Evolutionary conservation across 2,329 filamentous ascomycete species (phyloP), one percentile per base, ranked within the genome.

Genomic region (Myrmaecium sp.): DNA sequence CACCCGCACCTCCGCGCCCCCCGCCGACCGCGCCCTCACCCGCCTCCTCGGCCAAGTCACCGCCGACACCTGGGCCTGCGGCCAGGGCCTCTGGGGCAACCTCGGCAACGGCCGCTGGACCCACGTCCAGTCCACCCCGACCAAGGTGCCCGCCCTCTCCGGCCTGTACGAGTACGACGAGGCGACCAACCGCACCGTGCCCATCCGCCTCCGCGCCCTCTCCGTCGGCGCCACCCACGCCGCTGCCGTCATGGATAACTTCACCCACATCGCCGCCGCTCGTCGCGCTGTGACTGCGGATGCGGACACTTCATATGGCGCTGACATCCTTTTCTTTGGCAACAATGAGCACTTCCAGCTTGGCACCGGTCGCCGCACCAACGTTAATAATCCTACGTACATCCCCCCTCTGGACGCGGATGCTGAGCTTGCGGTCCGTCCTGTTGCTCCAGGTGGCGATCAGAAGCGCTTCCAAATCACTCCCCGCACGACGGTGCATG

Each of bases 311-410:
- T 84, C 89, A 46, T 93, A 74, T 69, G 89, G 89, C 25, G 72
- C 77, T 4, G 89, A 95, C 47, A 74, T 84, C 16, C 50, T 95
- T 2, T 91, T 81, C 61, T 98, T 84, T 81, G 89, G 89, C 34
- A 82, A 82, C 28, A 98, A 95, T 43, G 84, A 95, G 55, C 69
- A 75, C 47, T 94, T 78, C 51, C 89, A 98, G 54, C 67, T 98
- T 14, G 89, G 89, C 8, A 94, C 78, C 1, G 84, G 89, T 15
- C 91, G 78, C 59, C 61, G 86, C 34, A 89, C 70, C 42, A 95
- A 95, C 44, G 46, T 78, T 6, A 68, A 69, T 27, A 62, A 65
- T 8, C 89, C 89, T 1, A 62, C 64, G 2, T 86, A 93, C 45
- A 82, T 94, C 28, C 69, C 71, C 17, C 76, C 81, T 9, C 51